Conservation (phyloP, 2,329 filamentous ascomycete species). For the Pseudogymnoascus sp. region DNA sequence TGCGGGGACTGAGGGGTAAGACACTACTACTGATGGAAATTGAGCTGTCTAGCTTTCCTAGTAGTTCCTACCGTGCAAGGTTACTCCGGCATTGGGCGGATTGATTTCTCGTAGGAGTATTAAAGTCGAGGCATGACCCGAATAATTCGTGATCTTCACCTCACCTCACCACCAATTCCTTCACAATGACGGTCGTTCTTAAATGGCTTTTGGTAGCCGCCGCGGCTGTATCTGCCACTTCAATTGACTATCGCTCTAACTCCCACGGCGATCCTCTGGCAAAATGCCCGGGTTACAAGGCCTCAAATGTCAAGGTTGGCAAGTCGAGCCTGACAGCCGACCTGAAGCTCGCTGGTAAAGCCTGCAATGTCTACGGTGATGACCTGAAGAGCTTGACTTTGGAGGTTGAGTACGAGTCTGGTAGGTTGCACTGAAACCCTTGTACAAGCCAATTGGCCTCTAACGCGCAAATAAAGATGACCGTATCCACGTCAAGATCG, state of each 20-base stretch:
- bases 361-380: slow-evolving; percentile 52
- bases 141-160: slow-evolving; percentile 4
- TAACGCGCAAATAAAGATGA: slow-evolving; percentile 33
- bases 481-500: slow-evolving; percentile 57
- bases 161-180: neutral
- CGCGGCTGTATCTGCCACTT: slow-evolving; percentile 14
- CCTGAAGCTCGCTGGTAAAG: slow-evolving; percentile 48
- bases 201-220: slow-evolving; percentile 15
- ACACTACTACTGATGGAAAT: neutral
- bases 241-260: slow-evolving; percentile 5
- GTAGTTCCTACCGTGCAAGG: neutral
- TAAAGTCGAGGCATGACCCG: neutral
- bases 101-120: neutral
- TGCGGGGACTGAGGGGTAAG: neutral
- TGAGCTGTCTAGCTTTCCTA: neutral
- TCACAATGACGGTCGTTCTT: slow-evolving; percentile 18
- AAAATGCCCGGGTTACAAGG: slow-evolving; percentile 45
- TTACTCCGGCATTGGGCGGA: neutral
- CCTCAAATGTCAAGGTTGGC: slow-evolving; percentile 39
- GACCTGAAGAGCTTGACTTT: slow-evolving; percentile 51
- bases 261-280: slow-evolving; percentile 18
- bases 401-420: slow-evolving; percentile 53
- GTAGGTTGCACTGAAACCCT: slow-evolving; percentile 30
- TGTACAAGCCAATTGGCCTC: neutral
- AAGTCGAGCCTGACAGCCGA: slow-evolving; percentile 46